Percentiles rank a stretch among this genome's conserved stretches.
Conservation (phyloP, 495 filamentous ascomycete species). For the Aspergillus funiculosus region DNA sequence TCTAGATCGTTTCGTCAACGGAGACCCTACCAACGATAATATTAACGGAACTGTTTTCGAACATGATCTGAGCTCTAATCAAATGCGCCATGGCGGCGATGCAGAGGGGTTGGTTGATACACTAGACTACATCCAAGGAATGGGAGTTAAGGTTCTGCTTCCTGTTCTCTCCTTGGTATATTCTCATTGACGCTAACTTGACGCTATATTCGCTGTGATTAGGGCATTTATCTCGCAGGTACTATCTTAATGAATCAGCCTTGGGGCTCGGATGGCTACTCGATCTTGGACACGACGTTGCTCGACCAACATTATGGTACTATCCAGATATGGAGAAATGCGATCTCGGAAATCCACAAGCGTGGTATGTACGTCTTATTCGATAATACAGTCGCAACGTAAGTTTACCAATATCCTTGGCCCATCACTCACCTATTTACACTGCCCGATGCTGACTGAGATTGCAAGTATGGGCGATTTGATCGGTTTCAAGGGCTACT, state of each 20-base stretch:
- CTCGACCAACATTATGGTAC: constrained; percentile 65
- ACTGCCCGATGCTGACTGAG: background rate
- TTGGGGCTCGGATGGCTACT: constrained; percentile 64
- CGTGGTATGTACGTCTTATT: constrained; percentile 67
- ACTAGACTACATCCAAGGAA: constrained; percentile 68
- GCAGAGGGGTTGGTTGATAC: constrained; percentile 58
- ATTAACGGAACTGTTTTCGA: constrained; percentile 64
- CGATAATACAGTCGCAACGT: constrained; percentile 68
- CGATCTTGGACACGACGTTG: constrained; percentile 63
- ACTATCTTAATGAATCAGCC: constrained; percentile 65
- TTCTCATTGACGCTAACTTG: constrained; percentile 1
- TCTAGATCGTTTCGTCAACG: constrained; percentile 66
- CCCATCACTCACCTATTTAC: background rate
- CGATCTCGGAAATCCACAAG: constrained; percentile 58
- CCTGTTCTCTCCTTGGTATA: background rate
- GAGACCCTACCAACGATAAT: constrained; percentile 67
- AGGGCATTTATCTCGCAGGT: constrained; percentile 66
- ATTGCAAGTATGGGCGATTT: constrained; percentile 56
- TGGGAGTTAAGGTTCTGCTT: constrained; percentile 59
- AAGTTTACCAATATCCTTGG: constrained; percentile 24
- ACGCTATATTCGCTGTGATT: constrained; percentile 5
- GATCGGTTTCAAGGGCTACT: constrained; percentile 61
- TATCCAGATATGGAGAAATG: constrained; percentile 57
- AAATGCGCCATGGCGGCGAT: constrained; percentile 72
- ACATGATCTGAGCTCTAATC: constrained; percentile 61